phyloP scores from a whole-genome alignment of 495 filamentous ascomycete genomes.

The Penicillium lagena region DNA sequence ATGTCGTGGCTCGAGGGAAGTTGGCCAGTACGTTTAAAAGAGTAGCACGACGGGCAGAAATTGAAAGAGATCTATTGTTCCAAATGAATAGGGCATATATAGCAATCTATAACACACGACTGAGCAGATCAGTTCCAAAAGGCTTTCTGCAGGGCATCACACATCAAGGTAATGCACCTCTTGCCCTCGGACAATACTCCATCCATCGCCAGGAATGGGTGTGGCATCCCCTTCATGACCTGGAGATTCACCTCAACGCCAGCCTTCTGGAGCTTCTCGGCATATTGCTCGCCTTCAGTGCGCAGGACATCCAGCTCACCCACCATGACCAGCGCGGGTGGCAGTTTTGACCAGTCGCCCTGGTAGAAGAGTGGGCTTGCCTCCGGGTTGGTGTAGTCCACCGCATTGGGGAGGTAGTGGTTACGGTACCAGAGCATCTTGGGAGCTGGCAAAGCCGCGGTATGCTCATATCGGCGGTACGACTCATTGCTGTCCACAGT shows the following conservation, averaged over 20 bases:
- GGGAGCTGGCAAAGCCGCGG: constrained; percentile 41
- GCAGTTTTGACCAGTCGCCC: constrained; percentile 42
- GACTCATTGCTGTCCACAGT: constrained; percentile 34
- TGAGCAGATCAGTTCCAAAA: constrained; percentile 22
- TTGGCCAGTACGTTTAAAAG: no score
- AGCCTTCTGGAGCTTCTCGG: constrained; percentile 39
- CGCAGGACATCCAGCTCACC: constrained; percentile 52
- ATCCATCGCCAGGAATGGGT: constrained; percentile 60
- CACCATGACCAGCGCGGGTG: constrained; percentile 46
- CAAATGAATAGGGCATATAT: background rate
- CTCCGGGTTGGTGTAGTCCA: constrained; percentile 42
- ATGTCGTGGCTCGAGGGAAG: no score
- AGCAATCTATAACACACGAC: background rate
- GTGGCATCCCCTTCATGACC: constrained; percentile 54
- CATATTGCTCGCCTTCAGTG: constrained; percentile 45
- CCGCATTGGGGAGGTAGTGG: constrained; percentile 46
- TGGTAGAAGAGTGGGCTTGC: constrained; percentile 48
- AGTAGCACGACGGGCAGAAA: no score
- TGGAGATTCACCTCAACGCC: constrained; percentile 49
- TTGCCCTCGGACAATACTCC: constrained; percentile 45
- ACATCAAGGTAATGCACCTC: constrained; percentile 48
- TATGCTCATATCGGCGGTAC: constrained; percentile 43
- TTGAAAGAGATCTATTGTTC: background rate
- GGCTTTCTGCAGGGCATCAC: constrained; percentile 41
- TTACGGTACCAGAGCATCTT: constrained; percentile 57